Conservation (phyloP, 2,329 filamentous ascomycete species). For the Neopestalotiopsis sp. region DNA sequence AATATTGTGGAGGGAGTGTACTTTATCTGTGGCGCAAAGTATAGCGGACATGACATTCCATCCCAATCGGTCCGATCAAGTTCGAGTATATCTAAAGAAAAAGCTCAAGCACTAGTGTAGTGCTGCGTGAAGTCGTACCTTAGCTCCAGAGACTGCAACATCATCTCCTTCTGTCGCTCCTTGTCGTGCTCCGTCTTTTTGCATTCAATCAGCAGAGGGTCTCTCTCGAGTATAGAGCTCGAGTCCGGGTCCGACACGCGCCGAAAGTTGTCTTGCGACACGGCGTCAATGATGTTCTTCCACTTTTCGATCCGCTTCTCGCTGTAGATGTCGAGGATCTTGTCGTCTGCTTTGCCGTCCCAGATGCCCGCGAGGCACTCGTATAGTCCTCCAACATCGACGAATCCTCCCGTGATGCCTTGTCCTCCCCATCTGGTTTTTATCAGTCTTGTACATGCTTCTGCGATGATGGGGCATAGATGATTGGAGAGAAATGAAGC, state of each 20-base stretch:
- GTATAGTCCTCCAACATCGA: constrained; percentile 66
- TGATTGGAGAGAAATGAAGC: too few relatives aligned
- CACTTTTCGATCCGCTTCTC: constrained; percentile 53
- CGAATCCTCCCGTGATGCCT: constrained; percentile 68
- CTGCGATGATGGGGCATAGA: too few relatives aligned
- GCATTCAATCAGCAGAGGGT: constrained; percentile 46
- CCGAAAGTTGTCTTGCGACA: constrained; percentile 50
- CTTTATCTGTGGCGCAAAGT: too few relatives aligned
- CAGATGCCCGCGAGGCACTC: constrained; percentile 60
- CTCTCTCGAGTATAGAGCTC: constrained; percentile 42
- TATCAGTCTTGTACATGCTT: too few relatives aligned
- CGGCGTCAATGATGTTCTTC: constrained; percentile 48
- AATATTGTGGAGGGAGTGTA: too few relatives aligned
- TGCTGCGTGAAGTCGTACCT: constrained; percentile 53
- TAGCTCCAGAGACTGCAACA: constrained; percentile 42
- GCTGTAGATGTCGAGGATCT: constrained; percentile 51
- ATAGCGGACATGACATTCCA: too few relatives aligned
- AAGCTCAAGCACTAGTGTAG: constrained; percentile 34
- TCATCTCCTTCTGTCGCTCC: constrained; percentile 38
- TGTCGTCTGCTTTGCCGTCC: constrained; percentile 48
- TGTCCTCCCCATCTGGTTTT: constrained; percentile 55
- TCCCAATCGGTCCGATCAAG: too few relatives aligned
- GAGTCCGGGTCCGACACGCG: constrained; percentile 48
- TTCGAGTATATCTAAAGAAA: too few relatives aligned
- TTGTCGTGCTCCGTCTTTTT: constrained; percentile 42